Conservation (phyloP, 768 basidiomycete genomes). For the Termitomyces heimii region DNA sequence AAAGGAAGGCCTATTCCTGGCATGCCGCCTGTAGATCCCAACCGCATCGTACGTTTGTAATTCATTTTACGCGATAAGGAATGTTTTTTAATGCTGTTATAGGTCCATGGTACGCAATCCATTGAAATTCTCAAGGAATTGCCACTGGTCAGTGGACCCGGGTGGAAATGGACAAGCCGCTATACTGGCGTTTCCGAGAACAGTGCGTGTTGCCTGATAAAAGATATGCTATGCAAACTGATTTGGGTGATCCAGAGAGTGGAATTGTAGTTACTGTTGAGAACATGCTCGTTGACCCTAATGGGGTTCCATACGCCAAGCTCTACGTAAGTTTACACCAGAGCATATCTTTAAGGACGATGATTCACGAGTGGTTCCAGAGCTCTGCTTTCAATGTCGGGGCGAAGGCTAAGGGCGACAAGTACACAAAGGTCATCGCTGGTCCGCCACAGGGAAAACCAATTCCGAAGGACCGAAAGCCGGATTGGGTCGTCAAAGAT, state of each 20-base stretch:
- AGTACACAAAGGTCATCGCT: conserved; percentile 57
- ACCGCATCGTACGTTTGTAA: conserved; percentile 51
- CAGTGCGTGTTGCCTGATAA: conserved; percentile 41
- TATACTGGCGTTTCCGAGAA: conserved; percentile 76
- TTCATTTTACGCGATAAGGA: neutral
- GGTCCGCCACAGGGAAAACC: conserved; percentile 55
- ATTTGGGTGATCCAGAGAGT: conserved; percentile 40
- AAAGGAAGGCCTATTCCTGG: conserved; percentile 47
- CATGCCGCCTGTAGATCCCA: conserved; percentile 65
- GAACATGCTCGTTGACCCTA: conserved; percentile 53
- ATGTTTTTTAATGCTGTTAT: neutral
- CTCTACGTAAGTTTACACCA: conserved; percentile 43
- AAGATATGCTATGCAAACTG: neutral
- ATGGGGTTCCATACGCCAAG: conserved; percentile 53
- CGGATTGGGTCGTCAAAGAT: conserved; percentile 58
- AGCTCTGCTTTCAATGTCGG: conserved; percentile 67
- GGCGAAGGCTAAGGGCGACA: conserved; percentile 55
- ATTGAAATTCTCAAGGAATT: conserved; percentile 79
- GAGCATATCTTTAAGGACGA: neutral
- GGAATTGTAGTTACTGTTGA: conserved; percentile 71
- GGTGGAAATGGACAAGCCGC: conserved; percentile 68
- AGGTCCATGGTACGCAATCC: conserved; percentile 78
- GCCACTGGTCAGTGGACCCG: conserved; percentile 67
- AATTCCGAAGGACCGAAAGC: conserved; percentile 52
- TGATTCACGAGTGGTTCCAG: conserved; percentile 23